These are phyloP conservation scores for Metschnikowia kofuensis DNA, from an alignment of 805 yeast species.

Conservation along the genomic window DNA sequence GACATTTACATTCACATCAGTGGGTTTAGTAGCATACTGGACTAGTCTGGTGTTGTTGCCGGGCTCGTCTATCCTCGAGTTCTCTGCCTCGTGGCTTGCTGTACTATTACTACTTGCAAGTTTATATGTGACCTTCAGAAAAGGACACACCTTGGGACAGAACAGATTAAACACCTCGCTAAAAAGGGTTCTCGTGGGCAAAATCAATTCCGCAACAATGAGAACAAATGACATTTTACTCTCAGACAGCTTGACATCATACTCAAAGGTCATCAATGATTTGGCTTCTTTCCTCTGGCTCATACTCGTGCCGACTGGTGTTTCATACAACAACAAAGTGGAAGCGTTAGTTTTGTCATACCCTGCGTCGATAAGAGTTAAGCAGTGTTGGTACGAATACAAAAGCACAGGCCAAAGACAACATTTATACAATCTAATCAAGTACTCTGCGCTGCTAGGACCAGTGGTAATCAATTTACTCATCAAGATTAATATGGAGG, in stretches of 20 bases:
- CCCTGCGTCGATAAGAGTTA: slow-evolving; percentile 75
- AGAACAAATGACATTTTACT: slow-evolving; percentile 78
- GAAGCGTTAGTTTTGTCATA: slow-evolving; percentile 37
- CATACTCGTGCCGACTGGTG: slow-evolving; percentile 23
- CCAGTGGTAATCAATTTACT: slow-evolving; percentile 30
- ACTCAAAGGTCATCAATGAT: slow-evolving; percentile 73
- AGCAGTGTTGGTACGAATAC: slow-evolving; percentile 79
- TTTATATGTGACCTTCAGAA: slow-evolving; percentile 30
- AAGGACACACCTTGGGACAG: slow-evolving; percentile 33
- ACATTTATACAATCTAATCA: slow-evolving; percentile 69
- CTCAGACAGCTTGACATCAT: slow-evolving; percentile 83
- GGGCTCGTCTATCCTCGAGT: not conserved
- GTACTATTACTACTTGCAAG: not conserved
- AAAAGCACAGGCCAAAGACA: slow-evolving; percentile 44
- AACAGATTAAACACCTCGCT: slow-evolving; percentile 47
- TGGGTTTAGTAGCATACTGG: slow-evolving; percentile 19
- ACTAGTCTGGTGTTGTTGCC: slow-evolving; percentile 4
- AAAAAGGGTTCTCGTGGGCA: slow-evolving; percentile 54
- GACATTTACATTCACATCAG: slow-evolving; percentile 22
- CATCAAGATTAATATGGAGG: slow-evolving; percentile 17
- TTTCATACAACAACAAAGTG: slow-evolving; percentile 23
- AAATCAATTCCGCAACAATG: slow-evolving; percentile 51
- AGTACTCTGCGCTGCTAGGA: slow-evolving; percentile 66
- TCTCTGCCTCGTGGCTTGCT: slow-evolving; percentile 4
- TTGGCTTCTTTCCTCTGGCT: slow-evolving; percentile 52